Conservation (phyloP, 1,284 basidiomycete genomes). For the Ganoderma resinaceum region DNA sequence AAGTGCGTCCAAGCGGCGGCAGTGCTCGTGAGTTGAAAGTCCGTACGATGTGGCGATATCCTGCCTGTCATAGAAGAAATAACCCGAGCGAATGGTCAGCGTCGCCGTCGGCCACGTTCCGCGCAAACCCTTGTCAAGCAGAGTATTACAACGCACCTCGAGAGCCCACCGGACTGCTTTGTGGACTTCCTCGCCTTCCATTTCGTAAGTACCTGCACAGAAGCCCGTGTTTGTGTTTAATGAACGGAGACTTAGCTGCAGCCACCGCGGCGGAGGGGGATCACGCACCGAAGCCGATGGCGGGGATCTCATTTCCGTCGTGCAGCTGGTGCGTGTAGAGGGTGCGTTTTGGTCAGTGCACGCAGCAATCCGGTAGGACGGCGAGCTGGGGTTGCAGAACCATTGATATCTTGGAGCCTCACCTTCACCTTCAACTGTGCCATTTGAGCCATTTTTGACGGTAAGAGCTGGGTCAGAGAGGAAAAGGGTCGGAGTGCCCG, state of each 20-base stretch:
- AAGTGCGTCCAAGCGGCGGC: not conserved
- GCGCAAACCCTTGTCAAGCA: slow-evolving; percentile 13
- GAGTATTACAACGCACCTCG: slow-evolving; percentile 49
- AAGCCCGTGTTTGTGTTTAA: slow-evolving; percentile 6
- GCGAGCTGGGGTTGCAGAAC: not conserved
- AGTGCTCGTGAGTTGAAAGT: not conserved
- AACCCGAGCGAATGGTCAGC: not conserved
- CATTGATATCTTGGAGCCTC: slow-evolving; percentile 5
- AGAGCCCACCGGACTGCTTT: slow-evolving; percentile 66
- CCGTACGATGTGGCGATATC: slow-evolving; percentile 72
- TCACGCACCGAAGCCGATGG: slow-evolving; percentile 66
- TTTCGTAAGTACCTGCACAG: slow-evolving; percentile 67
- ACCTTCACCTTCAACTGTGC: slow-evolving; percentile 16
- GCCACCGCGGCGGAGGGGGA: not conserved
- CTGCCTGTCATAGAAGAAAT: slow-evolving; percentile 48
- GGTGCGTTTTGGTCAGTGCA: not conserved
- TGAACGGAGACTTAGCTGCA: not conserved
- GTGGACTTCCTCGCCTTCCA: slow-evolving; percentile 64
- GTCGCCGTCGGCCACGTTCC: not conserved
- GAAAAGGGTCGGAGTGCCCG: not conserved
- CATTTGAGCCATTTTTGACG: not conserved
- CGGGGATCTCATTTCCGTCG: slow-evolving; percentile 69
- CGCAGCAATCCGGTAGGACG: not conserved
- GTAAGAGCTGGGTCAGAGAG: not conserved
- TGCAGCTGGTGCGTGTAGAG: slow-evolving; percentile 50